Base-by-base conservation (phyloP, 2,329 filamentous ascomycete species). In the Scolecobasidium constrictum region DNA sequence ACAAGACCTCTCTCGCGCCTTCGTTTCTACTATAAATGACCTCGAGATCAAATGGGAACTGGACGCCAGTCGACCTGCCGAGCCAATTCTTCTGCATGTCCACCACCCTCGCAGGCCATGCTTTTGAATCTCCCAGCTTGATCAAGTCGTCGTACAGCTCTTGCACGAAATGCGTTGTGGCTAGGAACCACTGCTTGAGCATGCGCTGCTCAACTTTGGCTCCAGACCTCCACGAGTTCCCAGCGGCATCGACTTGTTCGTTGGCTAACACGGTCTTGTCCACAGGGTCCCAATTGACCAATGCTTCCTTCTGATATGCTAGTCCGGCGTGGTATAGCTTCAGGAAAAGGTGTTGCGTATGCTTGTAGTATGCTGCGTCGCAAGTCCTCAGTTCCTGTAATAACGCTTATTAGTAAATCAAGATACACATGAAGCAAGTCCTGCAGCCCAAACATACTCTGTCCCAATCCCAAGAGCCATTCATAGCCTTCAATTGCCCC, bases 251-350 rank as follows among this genome's bases (percentile, higher is more conserved):
- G n/a, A 94, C 86, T 63, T 94, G 87, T 61, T 94, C 87, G 57
- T 94, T 94, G 9, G 87, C 87, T 46, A 94, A 68, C 13, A 94
- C 87, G 0, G 87, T 94, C 57, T 83, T 81, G 57, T 94, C 87
- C 20, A 94, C 73, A 1, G 87, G 87, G 51, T 94, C 87, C 65
- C 85, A 94, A 61, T 94, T 94, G 52, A 94, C 87, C 48, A 87
- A 65, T 16, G 86, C 84, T 52, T 92, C 81, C 23, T 78, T 78
- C 56, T 87, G 86, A 59, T 92, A 92, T 41, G 86, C 87, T 15
- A 94, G 69, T 1, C 83, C 83, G 46, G 75, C 73, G 50, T 83
- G 68, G 57, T 83, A 73, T 4, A 94, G 71, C 62, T 82, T 77
- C 45, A 93, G 69, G 57, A 94, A 94, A 49, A 94, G 75, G 52